Conservation (phyloP, 768 basidiomycete genomes). For the Floccularia luteovirens region DNA sequence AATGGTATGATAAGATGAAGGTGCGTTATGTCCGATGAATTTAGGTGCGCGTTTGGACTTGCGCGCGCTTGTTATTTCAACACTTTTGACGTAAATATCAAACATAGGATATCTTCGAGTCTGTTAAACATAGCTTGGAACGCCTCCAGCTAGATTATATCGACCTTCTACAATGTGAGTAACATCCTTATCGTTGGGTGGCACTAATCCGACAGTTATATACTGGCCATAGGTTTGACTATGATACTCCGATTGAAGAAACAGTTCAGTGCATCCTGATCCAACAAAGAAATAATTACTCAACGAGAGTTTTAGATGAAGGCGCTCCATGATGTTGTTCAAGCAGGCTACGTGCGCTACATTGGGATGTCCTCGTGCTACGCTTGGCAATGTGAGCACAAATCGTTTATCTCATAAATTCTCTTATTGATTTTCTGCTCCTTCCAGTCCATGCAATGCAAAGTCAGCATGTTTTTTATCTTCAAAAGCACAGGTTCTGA, state of each 20-base stretch:
- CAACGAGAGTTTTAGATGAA: slow-evolving; percentile 41
- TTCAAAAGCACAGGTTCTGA: neutral
- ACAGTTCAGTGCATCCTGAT: slow-evolving; percentile 22
- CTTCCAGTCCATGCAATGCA: slow-evolving; percentile 50
- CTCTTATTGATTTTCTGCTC: no score
- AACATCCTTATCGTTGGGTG: neutral
- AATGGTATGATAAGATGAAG: no score
- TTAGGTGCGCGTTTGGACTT: no score
- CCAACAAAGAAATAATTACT: slow-evolving; percentile 16
- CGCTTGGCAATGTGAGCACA: slow-evolving; percentile 44
- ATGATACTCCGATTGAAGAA: slow-evolving; percentile 51
- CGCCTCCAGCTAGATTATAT: slow-evolving; percentile 72
- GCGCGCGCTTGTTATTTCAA: no score
- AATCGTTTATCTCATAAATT: no score
- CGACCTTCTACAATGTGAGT: slow-evolving; percentile 63
- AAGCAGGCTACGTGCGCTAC: slow-evolving; percentile 56
- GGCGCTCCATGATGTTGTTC: slow-evolving; percentile 62
- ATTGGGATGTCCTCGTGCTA: slow-evolving; percentile 51
- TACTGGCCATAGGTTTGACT: slow-evolving; percentile 47
- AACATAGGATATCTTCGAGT: slow-evolving; percentile 62
- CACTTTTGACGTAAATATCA: slow-evolving; percentile 66
- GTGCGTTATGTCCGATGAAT: no score
- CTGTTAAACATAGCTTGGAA: slow-evolving; percentile 52
- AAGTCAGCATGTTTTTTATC: slow-evolving; percentile 23
- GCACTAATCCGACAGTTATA: slow-evolving; percentile 1